Evolutionary conservation across 805 yeast genomes (phyloP).

Genomic region (Wickerhamomyces canadensis): DNA sequence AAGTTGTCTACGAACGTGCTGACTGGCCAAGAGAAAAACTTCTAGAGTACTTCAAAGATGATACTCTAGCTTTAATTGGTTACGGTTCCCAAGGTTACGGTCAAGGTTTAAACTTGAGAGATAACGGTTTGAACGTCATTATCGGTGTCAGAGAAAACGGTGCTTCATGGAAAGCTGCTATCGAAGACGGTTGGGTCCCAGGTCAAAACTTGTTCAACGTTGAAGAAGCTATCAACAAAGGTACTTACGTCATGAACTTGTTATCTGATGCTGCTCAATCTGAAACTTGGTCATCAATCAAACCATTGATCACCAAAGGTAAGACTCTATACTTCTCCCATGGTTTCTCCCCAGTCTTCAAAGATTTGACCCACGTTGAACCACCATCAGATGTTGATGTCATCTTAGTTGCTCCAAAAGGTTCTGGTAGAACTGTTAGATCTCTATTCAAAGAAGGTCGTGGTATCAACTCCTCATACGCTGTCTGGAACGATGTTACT

Average conservation of each 20-base stretch:
- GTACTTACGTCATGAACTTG: constrained; percentile 96
- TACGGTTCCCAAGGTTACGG: constrained; percentile 99
- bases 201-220: constrained; percentile 97
- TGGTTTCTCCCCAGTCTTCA: constrained; percentile 99
- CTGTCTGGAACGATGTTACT: constrained; percentile 98
- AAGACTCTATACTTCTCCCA: constrained; percentile 98
- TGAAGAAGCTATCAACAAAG: constrained; percentile 85
- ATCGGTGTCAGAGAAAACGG: constrained; percentile 98
- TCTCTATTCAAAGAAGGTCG: constrained; percentile 99
- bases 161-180: constrained; percentile 99
- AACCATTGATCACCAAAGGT: constrained; percentile 92
- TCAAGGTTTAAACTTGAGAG: constrained; percentile 98
- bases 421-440: constrained; percentile 99
- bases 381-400: constrained; percentile 94
- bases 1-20: constrained; percentile 95
- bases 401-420: constrained; percentile 99
- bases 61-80: constrained; percentile 95
- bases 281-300: constrained; percentile 87
- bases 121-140: constrained; percentile 96
- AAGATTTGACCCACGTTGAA: constrained; percentile 92
- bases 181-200: constrained; percentile 99
- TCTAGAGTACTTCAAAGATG: constrained; percentile 94
- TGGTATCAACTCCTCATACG: constrained; percentile 99
- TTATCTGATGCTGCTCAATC: constrained; percentile 99
- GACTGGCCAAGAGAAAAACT: constrained; percentile 99